These are phyloP conservation scores for Metschnikowia picachoensis DNA, from an alignment of 805 yeast species.

Conservation along the genomic window DNA sequence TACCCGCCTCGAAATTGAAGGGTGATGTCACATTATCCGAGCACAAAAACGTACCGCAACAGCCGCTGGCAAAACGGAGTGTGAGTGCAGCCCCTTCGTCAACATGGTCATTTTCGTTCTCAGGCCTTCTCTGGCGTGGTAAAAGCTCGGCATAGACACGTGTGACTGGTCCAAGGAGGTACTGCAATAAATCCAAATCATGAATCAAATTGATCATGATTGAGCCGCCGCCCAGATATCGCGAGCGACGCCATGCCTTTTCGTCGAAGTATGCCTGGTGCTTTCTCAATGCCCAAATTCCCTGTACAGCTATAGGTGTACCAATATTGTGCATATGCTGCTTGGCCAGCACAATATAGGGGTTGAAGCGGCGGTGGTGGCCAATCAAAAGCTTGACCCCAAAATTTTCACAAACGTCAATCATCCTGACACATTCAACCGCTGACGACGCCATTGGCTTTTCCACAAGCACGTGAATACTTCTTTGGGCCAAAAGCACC, in stretches of 20 bases:
- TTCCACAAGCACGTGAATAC: slow-evolving; percentile 38
- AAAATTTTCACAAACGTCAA: slow-evolving; percentile 21
- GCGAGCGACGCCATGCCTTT: slow-evolving; percentile 38
- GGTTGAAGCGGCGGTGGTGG: slow-evolving; percentile 42
- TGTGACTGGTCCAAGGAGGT: slow-evolving; percentile 37
- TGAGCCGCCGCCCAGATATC: slow-evolving; percentile 36
- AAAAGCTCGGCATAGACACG: slow-evolving; percentile 38
- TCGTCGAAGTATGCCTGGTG: slow-evolving; percentile 32
- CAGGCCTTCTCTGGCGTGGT: slow-evolving; percentile 26
- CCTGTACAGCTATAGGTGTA: slow-evolving; percentile 35
- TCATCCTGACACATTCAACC: slow-evolving; percentile 32
- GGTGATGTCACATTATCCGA: slow-evolving; percentile 41
- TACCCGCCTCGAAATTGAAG: slow-evolving; percentile 38
- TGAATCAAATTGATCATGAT: slow-evolving; percentile 39
- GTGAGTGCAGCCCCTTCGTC: slow-evolving; percentile 44
- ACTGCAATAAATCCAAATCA: slow-evolving; percentile 40
- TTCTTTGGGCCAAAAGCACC: slow-evolving; percentile 30
- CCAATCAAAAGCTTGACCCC: slow-evolving; percentile 36
- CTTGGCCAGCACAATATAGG: slow-evolving; percentile 37
- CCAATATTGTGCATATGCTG: slow-evolving; percentile 31
- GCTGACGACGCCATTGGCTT: slow-evolving; percentile 38
- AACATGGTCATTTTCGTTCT: slow-evolving; percentile 21
- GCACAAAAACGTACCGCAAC: slow-evolving; percentile 40
- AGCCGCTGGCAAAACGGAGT: slow-evolving; percentile 33
- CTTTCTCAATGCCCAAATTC: slow-evolving; percentile 38